phyloP scores from a whole-genome alignment of 2,329 filamentous ascomycete genomes.

The Xylariaceae sp. region DNA sequence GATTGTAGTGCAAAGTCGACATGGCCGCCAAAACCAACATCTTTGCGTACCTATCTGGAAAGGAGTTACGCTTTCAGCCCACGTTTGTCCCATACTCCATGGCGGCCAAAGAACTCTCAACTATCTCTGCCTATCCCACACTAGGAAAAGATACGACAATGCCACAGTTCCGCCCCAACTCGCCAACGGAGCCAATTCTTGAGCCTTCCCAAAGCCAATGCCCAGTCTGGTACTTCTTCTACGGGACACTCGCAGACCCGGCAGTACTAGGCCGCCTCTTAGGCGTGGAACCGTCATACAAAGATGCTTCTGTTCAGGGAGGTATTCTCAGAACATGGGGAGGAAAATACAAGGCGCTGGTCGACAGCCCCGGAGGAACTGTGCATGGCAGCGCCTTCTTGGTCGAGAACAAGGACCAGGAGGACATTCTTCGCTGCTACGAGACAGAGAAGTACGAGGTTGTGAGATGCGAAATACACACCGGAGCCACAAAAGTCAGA shows the following conservation, averaged over 20 bases:
- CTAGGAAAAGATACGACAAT: too few species aligned
- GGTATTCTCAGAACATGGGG: slow-evolving; percentile 8
- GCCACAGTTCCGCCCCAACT: too few species aligned
- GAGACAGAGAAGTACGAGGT: slow-evolving; percentile 11
- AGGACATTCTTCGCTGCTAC: slow-evolving; percentile 10
- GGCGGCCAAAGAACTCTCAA: too few species aligned
- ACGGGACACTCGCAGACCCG: slow-evolving; percentile 36
- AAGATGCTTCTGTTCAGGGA: slow-evolving; percentile 1
- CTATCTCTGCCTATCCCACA: too few species aligned
- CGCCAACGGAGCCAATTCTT: not conserved
- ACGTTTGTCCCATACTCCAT: too few species aligned
- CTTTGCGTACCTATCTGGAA: too few species aligned
- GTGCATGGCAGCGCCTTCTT: slow-evolving; percentile 7
- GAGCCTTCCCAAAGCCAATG: slow-evolving; percentile 17
- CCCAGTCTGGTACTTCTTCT: slow-evolving; percentile 43
- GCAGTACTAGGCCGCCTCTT: slow-evolving; percentile 33
- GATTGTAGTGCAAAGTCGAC: too few species aligned
- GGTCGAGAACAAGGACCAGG: slow-evolving; percentile 4
- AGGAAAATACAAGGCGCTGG: slow-evolving; percentile 12
- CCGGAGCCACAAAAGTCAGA: not conserved
- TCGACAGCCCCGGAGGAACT: not conserved
- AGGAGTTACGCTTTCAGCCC: too few species aligned
- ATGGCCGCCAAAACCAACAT: too few species aligned
- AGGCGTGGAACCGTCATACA: slow-evolving; percentile 1
- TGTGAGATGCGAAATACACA: slow-evolving; percentile 6